Evolutionary conservation across 257 asterid genomes (phyloP), one percentile per base, ranked within the genome.

Genomic region (Primulina eburnea): DNA sequence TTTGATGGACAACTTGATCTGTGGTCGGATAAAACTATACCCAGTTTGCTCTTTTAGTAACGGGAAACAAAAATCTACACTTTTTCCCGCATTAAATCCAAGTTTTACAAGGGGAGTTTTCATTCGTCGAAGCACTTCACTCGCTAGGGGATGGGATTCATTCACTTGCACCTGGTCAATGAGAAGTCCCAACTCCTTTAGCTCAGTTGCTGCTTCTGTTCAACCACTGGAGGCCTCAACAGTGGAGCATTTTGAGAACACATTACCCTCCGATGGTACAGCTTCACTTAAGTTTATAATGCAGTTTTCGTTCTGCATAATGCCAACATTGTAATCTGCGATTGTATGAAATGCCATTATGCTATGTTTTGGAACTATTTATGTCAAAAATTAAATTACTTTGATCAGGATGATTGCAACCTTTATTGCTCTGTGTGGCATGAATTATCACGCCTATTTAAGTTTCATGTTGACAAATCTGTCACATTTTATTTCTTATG

Each of bases 231-330:
- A 78, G 69, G 73, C 86, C 58, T 73, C 87, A 28, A 60, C 60
- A 21, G 52, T 60, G 50, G 81, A 67, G 33, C 87, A 72, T 68
- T 84, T 85, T 60, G 86, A 79, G 71, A 92, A 90, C 77, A 84
- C 87, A 7, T 84, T 85, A 55, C 97, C 97, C 56, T 86, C 95
- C 72, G 82, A 84, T 72, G 91, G 98, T 92, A 75, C 32, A 37
- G 21, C 59, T 58, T 40, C 16, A 52, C 69, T 69, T 32, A 37
- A 62, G 30, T 47, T 20, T 71, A 29, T 62, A 8, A 37, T 73
- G 8, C 40, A 33, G 53, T 62, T 53, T 73, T 30, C 64, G 14
- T 28, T 38, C 50, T 8, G 58, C 64, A 43, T 35, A 33, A n/a
- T 62, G 21, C 38, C 60, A 58, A 47, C 32, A 66, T 21, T 33